phyloP scores from a whole-genome alignment of 768 basidiomycete genomes.

The Panus rudis region DNA sequence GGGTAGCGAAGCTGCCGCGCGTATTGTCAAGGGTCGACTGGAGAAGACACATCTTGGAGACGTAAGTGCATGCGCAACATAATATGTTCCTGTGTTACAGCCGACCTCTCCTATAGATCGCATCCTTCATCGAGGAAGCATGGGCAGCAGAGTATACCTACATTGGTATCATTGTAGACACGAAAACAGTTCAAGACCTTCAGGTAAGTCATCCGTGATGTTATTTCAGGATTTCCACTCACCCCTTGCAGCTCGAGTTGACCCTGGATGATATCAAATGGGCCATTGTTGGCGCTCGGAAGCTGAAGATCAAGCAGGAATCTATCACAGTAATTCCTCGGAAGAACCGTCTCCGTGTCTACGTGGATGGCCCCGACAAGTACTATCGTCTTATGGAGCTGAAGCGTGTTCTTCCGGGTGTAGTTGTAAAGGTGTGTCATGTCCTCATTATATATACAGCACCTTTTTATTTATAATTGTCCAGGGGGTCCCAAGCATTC shows the following conservation, averaged over 20 bases:
- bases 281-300: conserved; percentile 80
- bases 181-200: conserved; percentile 78
- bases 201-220: conserved; percentile 45
- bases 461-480: not conserved
- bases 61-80: conserved; percentile 38
- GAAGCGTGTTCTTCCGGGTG: conserved; percentile 73
- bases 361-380: conserved; percentile 71
- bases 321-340: conserved; percentile 71
- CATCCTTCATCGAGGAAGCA: conserved; percentile 89
- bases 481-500: conserved; percentile 80
- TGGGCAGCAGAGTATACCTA: conserved; percentile 93
- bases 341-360: conserved; percentile 70
- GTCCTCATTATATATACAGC: conserved; percentile 1
- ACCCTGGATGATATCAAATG: conserved; percentile 90
- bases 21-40: conserved; percentile 93
- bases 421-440: conserved; percentile 79
- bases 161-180: conserved; percentile 88
- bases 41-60: conserved; percentile 95
- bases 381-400: conserved; percentile 81
- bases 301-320: conserved; percentile 91
- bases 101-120: conserved; percentile 46
- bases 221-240: not conserved
- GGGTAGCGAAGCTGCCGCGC: conserved; percentile 87
- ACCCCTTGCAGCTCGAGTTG: conserved; percentile 65
- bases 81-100: not conserved